These are phyloP conservation scores for Elsinoe fawcettii DNA, from an alignment of 2,329 filamentous ascomycete genomes.

Conservation along the genomic window DNA sequence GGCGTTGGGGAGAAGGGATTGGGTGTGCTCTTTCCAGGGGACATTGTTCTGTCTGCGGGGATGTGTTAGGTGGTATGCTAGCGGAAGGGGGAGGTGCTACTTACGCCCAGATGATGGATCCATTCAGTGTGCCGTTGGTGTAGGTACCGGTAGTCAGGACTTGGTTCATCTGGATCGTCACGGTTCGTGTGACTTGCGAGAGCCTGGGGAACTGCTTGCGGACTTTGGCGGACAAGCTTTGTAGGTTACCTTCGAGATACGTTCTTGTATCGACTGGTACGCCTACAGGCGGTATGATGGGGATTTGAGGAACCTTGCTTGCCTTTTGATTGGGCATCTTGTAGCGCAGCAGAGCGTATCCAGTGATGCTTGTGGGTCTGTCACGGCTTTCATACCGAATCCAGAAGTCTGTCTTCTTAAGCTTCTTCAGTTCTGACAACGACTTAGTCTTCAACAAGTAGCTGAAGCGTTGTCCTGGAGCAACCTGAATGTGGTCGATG, in stretches of 20 bases:
- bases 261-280: slow-evolving; percentile 27
- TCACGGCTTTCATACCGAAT: slow-evolving; percentile 46
- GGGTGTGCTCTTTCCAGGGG: slow-evolving; percentile 5
- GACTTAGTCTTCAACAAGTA: slow-evolving; percentile 39
- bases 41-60: neutral
- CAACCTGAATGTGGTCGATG: slow-evolving; percentile 48
- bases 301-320: slow-evolving; percentile 20
- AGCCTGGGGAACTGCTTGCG: slow-evolving; percentile 27
- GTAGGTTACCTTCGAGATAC: slow-evolving; percentile 34
- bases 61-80: neutral
- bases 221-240: slow-evolving; percentile 25
- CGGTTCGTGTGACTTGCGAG: slow-evolving; percentile 29
- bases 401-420: slow-evolving; percentile 28
- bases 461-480: slow-evolving; percentile 53
- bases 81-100: no score
- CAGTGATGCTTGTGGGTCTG: slow-evolving; percentile 38
- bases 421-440: neutral
- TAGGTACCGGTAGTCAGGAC: neutral
- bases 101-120: slow-evolving; percentile 7
- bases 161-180: slow-evolving; percentile 25
- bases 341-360: slow-evolving; percentile 47
- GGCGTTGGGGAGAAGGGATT: neutral
- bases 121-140: slow-evolving; percentile 10
- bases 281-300: neutral
- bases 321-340: slow-evolving; percentile 15